Evolutionary conservation across 805 yeast genomes (phyloP).

Genomic region (Clavispora carvajalis): DNA sequence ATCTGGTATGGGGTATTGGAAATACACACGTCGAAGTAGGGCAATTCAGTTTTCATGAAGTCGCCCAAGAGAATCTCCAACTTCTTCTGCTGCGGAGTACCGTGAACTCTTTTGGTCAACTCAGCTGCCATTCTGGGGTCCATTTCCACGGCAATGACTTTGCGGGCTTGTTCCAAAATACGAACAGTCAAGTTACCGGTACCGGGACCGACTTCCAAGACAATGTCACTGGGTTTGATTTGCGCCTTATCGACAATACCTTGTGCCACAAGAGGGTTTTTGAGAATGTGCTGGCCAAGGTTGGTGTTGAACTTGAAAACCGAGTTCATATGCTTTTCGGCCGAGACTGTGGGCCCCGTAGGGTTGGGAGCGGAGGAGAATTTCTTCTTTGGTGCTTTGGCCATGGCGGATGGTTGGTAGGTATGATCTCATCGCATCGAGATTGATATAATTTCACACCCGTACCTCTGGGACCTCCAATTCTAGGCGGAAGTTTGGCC

Average conservation of each 20-base stretch:
- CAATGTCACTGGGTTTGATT: constrained; percentile 86
- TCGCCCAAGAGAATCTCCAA: constrained; percentile 91
- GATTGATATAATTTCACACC: not conserved
- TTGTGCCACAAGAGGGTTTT: constrained; percentile 94
- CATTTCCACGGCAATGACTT: constrained; percentile 96
- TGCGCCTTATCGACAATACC: constrained; percentile 97
- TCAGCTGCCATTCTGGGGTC: constrained; percentile 99
- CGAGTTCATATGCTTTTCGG: constrained; percentile 65
- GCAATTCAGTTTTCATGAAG: constrained; percentile 91
- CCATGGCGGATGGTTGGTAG: constrained; percentile 36
- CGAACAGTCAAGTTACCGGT: constrained; percentile 95
- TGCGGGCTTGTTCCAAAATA: constrained; percentile 85
- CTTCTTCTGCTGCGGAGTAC: constrained; percentile 89
- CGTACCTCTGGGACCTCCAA: not conserved
- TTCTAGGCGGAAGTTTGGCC: no score
- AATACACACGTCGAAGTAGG: constrained; percentile 92
- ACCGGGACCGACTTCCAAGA: constrained; percentile 98
- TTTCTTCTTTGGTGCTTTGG: constrained; percentile 60
- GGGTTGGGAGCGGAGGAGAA: constrained; percentile 44
- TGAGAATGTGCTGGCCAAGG: constrained; percentile 93
- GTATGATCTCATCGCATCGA: constrained; percentile 4
- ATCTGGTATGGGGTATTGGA: constrained; percentile 98
- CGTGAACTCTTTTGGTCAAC: constrained; percentile 93
- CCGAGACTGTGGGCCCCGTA: constrained; percentile 55
- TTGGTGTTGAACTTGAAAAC: constrained; percentile 97